phyloP scores from a whole-genome alignment of 2,329 filamentous ascomycete species.

The Cercospora beticola region DNA sequence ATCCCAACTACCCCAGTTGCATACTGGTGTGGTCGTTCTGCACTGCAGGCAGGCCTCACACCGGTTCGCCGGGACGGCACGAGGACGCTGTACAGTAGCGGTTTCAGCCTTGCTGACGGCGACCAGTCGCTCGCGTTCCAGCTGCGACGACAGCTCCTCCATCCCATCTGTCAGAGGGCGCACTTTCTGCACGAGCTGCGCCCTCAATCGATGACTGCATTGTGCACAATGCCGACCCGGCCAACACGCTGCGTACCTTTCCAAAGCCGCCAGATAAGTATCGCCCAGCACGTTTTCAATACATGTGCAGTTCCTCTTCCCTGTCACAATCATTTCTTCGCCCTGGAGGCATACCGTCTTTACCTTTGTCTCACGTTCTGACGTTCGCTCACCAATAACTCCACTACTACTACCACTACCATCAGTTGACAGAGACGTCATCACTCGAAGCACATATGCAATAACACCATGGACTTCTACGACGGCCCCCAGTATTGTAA shows the following conservation, averaged over 20 bases:
- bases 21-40: neutral
- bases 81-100: neutral
- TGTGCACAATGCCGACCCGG: neutral
- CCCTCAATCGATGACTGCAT: constrained; percentile 2
- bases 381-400: neutral
- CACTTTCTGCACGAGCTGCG: neutral
- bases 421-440: neutral
- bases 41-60: constrained; percentile 4
- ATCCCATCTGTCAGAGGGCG: neutral
- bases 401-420: neutral
- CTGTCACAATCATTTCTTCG: neutral
- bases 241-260: neutral
- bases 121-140: constrained; percentile 2
- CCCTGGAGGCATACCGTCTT: constrained; percentile 5
- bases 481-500: neutral
- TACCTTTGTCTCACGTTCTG: neutral
- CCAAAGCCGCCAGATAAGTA: constrained; percentile 1
- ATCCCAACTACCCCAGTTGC: neutral
- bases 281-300: neutral
- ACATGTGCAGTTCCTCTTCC: neutral
- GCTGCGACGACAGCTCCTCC: neutral
- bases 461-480: neutral
- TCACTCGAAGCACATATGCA: neutral
- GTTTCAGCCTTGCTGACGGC: constrained; percentile 5
- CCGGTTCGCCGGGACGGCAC: constrained; percentile 4